Evolutionary conservation across 441 rosid species (phyloP).

Genomic region (Eugenia klotzschiana): DNA sequence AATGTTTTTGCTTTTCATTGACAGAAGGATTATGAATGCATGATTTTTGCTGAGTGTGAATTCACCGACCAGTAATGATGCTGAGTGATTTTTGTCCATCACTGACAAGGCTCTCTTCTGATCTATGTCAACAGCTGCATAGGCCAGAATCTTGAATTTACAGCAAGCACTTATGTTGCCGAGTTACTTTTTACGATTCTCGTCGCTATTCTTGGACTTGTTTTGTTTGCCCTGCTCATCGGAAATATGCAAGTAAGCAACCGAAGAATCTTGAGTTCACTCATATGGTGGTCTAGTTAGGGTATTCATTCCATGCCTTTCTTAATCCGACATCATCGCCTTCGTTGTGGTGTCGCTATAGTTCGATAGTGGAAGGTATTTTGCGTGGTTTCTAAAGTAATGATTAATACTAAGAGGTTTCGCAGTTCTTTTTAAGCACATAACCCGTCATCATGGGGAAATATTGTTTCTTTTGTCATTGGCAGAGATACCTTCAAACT

Average conservation of each 20-base stretch:
- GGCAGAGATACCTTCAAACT: conserved; percentile 69
- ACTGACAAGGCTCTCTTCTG: not conserved
- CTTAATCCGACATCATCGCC: not conserved
- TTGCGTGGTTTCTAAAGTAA: not conserved
- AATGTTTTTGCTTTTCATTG: not conserved
- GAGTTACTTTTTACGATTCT: conserved; percentile 55
- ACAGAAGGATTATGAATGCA: not conserved
- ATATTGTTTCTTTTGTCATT: not conserved
- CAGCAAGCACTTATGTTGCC: conserved; percentile 54
- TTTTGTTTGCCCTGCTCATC: conserved; percentile 68
- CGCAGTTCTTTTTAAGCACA: not conserved
- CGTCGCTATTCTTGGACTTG: conserved; percentile 56
- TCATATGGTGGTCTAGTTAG: not conserved
- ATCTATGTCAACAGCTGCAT: conserved; percentile 33
- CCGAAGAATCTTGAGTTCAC: not conserved
- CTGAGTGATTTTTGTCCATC: not conserved
- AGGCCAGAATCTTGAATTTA: conserved; percentile 44
- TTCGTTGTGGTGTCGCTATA: not conserved
- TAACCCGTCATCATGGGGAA: not conserved
- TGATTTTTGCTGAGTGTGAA: not conserved
- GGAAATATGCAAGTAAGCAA: conserved; percentile 73
- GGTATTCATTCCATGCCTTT: not conserved
- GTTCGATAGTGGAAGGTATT: not conserved
- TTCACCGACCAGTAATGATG: not conserved
- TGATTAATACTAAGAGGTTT: not conserved